A percentile compares a stretch with the other conserved stretches of the same genome.
These are phyloP conservation scores for Aspergillus amoenus DNA, from an alignment of 2,329 filamentous ascomycete genomes.

Conservation along the genomic window DNA sequence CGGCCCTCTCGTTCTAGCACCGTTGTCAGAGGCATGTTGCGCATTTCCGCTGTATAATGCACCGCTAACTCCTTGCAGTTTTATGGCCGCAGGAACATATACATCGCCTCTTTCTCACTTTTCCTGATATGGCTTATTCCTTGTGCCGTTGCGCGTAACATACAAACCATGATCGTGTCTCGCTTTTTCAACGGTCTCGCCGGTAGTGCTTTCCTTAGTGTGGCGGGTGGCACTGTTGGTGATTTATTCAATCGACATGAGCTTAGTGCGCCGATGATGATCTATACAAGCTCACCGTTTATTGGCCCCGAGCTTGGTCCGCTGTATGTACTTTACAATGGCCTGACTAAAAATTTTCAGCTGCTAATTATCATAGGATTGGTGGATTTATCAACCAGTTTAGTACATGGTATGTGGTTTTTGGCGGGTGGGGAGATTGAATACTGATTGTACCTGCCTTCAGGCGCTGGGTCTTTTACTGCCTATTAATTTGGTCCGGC, in stretches of 20 bases:
- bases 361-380: constrained; percentile 27
- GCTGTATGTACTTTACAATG: constrained; percentile 33
- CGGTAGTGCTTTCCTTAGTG: constrained; percentile 57
- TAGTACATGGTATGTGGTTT: constrained; percentile 55
- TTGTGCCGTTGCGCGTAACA: constrained; percentile 76
- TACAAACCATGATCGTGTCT: constrained; percentile 73
- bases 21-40: constrained; percentile 56
- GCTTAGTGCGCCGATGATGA: constrained; percentile 78
- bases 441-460: background rate
- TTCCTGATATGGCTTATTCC: constrained; percentile 81
- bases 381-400: constrained; percentile 83
- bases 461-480: constrained; percentile 78
- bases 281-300: constrained; percentile 67
- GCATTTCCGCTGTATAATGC: background rate
- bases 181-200: constrained; percentile 65
- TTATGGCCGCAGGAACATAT: constrained; percentile 79
- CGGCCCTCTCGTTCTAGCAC: constrained; percentile 63
- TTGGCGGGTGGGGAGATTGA: constrained; percentile 1
- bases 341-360: background rate
- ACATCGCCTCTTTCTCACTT: constrained; percentile 69
- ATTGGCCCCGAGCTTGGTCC: constrained; percentile 58
- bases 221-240: constrained; percentile 82
- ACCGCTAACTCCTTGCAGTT: constrained; percentile 52
- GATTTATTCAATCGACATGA: constrained; percentile 71
- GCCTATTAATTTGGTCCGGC: constrained; percentile 79